Evolutionary conservation across 2,329 filamentous ascomycete species (phyloP).

Genomic region (Clarireedia monteithiana): DNA sequence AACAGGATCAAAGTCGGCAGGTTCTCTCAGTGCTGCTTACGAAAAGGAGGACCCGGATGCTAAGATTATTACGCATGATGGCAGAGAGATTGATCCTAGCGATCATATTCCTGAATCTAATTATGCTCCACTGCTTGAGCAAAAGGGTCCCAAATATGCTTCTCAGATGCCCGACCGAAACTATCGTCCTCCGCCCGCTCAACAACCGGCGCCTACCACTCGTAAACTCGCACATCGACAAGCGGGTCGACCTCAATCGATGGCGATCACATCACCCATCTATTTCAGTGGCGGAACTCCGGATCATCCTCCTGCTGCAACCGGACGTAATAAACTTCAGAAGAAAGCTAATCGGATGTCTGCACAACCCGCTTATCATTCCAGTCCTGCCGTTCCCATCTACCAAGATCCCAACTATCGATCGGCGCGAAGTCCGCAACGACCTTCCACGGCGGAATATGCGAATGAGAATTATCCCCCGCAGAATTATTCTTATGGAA

Average conservation of each 20-base stretch:
- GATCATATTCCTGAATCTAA: conserved; percentile 63
- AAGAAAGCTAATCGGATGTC: conserved; percentile 43
- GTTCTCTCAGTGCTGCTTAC: conserved; percentile 24
- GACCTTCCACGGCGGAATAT: conserved; percentile 24
- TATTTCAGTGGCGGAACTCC: conserved; percentile 27
- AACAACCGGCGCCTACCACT: conserved; percentile 39
- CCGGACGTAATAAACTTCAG: conserved; percentile 52
- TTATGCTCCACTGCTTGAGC: conserved; percentile 30
- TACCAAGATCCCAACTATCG: conserved; percentile 23
- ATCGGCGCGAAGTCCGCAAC: conserved; percentile 15
- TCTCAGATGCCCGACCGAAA: conserved; percentile 27
- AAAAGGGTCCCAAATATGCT: conserved; percentile 41
- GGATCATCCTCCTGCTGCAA: conserved; percentile 32
- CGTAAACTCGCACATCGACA: conserved; percentile 43
- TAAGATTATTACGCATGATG: conserved; percentile 70
- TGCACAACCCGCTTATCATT: conserved; percentile 20
- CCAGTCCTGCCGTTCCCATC: conserved; percentile 26
- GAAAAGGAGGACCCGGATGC: conserved; percentile 42
- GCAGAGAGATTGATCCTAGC: conserved; percentile 70
- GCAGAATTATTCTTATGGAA: conserved; percentile 22
- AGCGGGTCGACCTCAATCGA: conserved; percentile 42
- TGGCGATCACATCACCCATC: conserved; percentile 22
- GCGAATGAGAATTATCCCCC: conserved; percentile 23
- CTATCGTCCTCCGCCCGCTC: conserved; percentile 40
- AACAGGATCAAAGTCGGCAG: conserved; percentile 30